Evolutionary conservation across 306 rosid species (phyloP).

Genomic region (Prunus salicina): DNA sequence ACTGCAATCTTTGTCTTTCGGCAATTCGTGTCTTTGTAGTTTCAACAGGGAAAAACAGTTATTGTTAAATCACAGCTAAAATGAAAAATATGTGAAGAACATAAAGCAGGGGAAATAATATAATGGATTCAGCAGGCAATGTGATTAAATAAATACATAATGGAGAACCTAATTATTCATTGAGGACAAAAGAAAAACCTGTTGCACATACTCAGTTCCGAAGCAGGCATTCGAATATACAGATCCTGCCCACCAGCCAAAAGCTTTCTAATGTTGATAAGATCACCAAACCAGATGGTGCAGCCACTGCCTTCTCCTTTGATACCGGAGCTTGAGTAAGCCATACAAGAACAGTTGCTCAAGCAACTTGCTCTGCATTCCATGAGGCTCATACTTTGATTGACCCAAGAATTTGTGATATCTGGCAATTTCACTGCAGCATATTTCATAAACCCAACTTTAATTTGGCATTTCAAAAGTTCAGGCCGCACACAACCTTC

Average conservation of each 20-base stretch:
- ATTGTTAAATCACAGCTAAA: neutral
- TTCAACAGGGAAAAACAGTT: neutral
- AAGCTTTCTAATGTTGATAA: conserved; percentile 33
- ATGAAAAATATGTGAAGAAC: neutral
- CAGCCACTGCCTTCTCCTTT: conserved; percentile 50
- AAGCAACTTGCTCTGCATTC: conserved; percentile 50
- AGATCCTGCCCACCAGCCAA: conserved; percentile 26
- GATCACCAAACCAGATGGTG: neutral
- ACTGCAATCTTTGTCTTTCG: conserved; percentile 7
- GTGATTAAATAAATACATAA: neutral
- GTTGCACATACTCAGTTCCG: conserved; percentile 28
- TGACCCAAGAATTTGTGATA: conserved; percentile 28
- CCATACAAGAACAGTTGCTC: conserved; percentile 53
- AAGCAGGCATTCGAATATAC: conserved; percentile 31
- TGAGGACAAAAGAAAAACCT: neutral
- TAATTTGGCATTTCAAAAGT: conserved; percentile 28
- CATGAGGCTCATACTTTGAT: conserved; percentile 29
- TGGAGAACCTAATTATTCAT: no score
- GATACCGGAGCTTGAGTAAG: conserved; percentile 31
- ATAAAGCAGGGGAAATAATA: neutral
- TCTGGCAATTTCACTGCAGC: conserved; percentile 39
- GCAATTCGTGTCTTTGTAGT: conserved; percentile 12
- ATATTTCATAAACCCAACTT: conserved; percentile 24
- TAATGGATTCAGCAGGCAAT: neutral
- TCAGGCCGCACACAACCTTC: conserved; percentile 43